These are phyloP conservation scores for Sugiyamaella xylanicola DNA, from an alignment of 1,139 yeast genomes.

Conservation along the genomic window DNA sequence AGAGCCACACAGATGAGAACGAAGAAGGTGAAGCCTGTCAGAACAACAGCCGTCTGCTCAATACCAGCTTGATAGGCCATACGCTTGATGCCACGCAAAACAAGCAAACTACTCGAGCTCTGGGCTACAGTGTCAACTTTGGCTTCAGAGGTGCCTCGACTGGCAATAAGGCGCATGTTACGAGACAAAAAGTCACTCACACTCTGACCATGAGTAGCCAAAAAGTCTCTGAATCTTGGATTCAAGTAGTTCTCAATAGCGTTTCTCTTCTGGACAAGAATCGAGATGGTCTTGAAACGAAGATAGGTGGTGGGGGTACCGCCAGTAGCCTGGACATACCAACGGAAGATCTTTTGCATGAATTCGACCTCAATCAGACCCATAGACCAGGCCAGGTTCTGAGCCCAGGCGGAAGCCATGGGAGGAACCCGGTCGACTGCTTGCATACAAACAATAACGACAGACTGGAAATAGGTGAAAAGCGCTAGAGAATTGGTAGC, in stretches of 20 bases:
- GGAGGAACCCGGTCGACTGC: constrained; percentile 95
- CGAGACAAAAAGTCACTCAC: constrained; percentile 11
- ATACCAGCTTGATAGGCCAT: constrained; percentile 84
- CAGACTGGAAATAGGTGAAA: constrained; percentile 88
- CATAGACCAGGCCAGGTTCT: constrained; percentile 93
- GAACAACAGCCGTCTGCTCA: constrained; percentile 79
- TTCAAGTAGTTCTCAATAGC: constrained; percentile 31
- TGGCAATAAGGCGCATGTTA: constrained; percentile 3
- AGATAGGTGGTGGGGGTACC: constrained; percentile 79
- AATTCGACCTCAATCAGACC: constrained; percentile 78
- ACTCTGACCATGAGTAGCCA: constrained; percentile 24
- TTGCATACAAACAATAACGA: constrained; percentile 93
- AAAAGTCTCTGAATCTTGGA: constrained; percentile 31
- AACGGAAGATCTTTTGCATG: constrained; percentile 83
- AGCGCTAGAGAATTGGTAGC: constrained; percentile 92
- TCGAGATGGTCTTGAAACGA: constrained; percentile 51
- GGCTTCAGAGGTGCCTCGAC: background rate
- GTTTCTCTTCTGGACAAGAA: constrained; percentile 70
- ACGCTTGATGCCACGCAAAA: constrained; percentile 88
- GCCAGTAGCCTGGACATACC: constrained; percentile 96
- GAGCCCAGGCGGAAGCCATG: constrained; percentile 97
- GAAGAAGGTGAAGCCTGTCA: constrained; percentile 85
- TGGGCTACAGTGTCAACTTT: constrained; percentile 25
- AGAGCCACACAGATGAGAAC: constrained; percentile 58
- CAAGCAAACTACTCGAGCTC: constrained; percentile 42